phyloP scores from a whole-genome alignment of 2,329 filamentous ascomycete genomes.

The Tolypocladium guangdongense region DNA sequence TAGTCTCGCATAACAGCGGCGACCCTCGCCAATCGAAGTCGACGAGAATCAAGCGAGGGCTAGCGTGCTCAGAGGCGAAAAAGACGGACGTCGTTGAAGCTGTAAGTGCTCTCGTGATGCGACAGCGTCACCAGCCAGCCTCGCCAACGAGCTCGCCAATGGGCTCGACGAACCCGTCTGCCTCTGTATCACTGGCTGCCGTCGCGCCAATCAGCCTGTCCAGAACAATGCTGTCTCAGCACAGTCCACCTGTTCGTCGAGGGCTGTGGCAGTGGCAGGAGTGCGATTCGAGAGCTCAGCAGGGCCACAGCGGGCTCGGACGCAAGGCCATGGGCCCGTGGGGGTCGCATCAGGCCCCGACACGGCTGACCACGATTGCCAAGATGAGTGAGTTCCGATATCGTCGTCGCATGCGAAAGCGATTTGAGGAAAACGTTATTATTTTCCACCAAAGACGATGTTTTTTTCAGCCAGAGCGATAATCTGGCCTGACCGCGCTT shows the following conservation, averaged over 20 bases:
- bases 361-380: not conserved
- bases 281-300: not conserved
- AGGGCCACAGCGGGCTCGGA: not conserved
- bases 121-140: not conserved
- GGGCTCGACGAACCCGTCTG: not conserved
- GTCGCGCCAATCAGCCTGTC: constrained; percentile 5
- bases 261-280: not conserved
- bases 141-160: not conserved
- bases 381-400: not conserved
- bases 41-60: not conserved
- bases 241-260: not conserved
- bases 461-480: not conserved
- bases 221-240: not conserved
- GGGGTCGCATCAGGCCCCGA: not conserved
- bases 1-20: not conserved
- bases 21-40: not conserved
- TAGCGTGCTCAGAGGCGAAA: not conserved
- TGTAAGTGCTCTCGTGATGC: not conserved
- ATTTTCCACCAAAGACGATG: not conserved
- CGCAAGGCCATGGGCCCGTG: not conserved
- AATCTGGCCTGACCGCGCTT: constrained; percentile 1
- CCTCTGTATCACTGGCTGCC: constrained; percentile 4
- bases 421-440: not conserved
- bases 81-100: not conserved
- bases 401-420: not conserved